Percentiles rank a stretch among this genome's conserved stretches.
Evolutionary conservation across 768 basidiomycete species (phyloP).

Genomic region (Boletus vinaceobasis): DNA sequence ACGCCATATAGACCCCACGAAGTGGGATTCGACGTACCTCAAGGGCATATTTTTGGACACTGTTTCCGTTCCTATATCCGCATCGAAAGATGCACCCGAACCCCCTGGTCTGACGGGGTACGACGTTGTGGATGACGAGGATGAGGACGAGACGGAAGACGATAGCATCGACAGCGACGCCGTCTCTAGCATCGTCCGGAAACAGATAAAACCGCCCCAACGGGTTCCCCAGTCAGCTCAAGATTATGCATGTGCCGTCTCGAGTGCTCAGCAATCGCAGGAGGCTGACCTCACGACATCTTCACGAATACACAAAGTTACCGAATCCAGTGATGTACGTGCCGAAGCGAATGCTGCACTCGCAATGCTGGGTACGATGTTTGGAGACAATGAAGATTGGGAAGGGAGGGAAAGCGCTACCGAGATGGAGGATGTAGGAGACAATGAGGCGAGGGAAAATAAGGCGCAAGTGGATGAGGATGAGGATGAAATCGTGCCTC

Average conservation of each 20-base stretch:
- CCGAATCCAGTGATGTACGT: conserved; percentile 1
- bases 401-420: conserved; percentile 55
- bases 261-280: neutral
- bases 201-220: neutral
- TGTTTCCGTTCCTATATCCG: conserved; percentile 6
- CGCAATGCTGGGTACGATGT: conserved; percentile 48
- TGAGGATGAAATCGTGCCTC: conserved; percentile 18
- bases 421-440: conserved; percentile 43
- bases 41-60: conserved; percentile 65
- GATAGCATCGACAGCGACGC: neutral
- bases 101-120: neutral
- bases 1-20: conserved; percentile 67
- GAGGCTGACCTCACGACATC: neutral
- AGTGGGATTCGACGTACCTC: conserved; percentile 67
- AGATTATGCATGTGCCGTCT: neutral
- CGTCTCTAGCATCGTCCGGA: neutral
- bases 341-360: conserved; percentile 18
- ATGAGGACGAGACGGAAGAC: neutral
- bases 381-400: conserved; percentile 56
- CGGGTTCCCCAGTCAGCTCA: neutral
- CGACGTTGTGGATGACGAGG: neutral
- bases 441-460: conserved; percentile 10
- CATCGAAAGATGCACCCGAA: neutral
- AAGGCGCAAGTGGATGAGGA: conserved; percentile 20
- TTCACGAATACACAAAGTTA: neutral